Conservation (phyloP, 2,329 filamentous ascomycete species). For the Xylaria sp. region DNA sequence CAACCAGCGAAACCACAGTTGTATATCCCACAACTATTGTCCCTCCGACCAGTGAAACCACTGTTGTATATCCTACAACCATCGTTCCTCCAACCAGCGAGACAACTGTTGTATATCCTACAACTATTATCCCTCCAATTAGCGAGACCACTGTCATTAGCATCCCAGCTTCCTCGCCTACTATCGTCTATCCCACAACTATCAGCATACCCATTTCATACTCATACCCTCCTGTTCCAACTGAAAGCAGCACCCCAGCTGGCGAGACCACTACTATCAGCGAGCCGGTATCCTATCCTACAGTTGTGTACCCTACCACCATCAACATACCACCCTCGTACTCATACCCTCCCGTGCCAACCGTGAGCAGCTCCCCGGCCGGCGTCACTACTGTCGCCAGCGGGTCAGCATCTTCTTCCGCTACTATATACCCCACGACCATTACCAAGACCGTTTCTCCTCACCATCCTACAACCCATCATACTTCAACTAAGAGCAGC, state of each 20-base stretch:
- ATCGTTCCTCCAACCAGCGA: neutral
- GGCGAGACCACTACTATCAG: constrained; percentile 50
- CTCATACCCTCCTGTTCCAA: constrained; percentile 7
- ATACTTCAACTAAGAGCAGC: constrained; percentile 1
- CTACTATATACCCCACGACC: constrained; percentile 10
- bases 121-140: neutral
- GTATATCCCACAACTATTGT: constrained; percentile 19
- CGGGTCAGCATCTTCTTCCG: constrained; percentile 17
- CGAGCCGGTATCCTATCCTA: constrained; percentile 21
- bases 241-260: constrained; percentile 14
- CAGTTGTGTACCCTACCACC: constrained; percentile 12
- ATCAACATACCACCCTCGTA: constrained; percentile 12
- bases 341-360: constrained; percentile 12
- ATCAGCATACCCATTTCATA: constrained; percentile 1
- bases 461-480: constrained; percentile 1
- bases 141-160: constrained; percentile 6
- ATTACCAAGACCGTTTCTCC: constrained; percentile 10
- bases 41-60: neutral
- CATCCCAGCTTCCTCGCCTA: neutral
- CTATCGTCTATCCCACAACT: constrained; percentile 7
- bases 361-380: constrained; percentile 11
- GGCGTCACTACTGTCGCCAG: constrained; percentile 50
- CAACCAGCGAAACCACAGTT: constrained; percentile 19
- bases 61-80: neutral
- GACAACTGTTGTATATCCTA: neutral